Percentiles rank a stretch among this genome's conserved stretches.
phyloP scores from a whole-genome alignment of 2,329 filamentous ascomycete genomes.

The Elsinoe necatrix region DNA sequence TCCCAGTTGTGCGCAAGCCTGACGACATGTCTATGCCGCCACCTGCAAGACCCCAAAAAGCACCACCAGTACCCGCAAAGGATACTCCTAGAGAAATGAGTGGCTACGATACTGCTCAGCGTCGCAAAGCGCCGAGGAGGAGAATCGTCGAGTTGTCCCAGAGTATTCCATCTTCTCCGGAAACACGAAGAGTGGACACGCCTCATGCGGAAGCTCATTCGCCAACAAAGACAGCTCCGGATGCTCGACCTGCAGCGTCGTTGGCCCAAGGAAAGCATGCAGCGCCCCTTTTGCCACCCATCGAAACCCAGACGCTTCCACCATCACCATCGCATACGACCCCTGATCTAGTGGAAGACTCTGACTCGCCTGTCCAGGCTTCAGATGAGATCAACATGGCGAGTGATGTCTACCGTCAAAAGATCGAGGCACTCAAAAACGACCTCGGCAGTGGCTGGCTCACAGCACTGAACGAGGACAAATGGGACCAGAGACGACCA shows the following conservation, averaged over 20 bases:
- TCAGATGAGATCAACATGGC: constrained; percentile 24
- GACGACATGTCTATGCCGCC: constrained; percentile 28
- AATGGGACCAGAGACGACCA: constrained; percentile 12
- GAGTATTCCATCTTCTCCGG: constrained; percentile 26
- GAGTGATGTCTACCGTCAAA: constrained; percentile 59
- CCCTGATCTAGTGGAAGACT: constrained; percentile 22
- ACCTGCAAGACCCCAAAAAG: constrained; percentile 34
- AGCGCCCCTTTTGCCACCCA: constrained; percentile 16
- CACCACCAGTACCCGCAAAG: not conserved
- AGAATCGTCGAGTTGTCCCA: constrained; percentile 51
- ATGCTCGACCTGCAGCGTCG: not conserved
- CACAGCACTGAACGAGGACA: constrained; percentile 72
- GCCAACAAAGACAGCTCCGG: constrained; percentile 1
- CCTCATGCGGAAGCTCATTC: constrained; percentile 7
- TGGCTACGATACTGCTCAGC: constrained; percentile 29
- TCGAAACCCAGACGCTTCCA: constrained; percentile 16
- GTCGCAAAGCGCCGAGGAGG: constrained; percentile 48
- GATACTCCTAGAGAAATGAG: not conserved
- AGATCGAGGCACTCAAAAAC: constrained; percentile 75
- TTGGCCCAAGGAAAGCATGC: constrained; percentile 6
- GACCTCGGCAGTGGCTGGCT: constrained; percentile 85
- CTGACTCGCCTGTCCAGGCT: constrained; percentile 24
- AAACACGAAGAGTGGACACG: constrained; percentile 1
- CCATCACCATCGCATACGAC: constrained; percentile 13
- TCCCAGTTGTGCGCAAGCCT: constrained; percentile 64